Base-by-base conservation (phyloP, 2,329 filamentous ascomycete genomes). In the Annulohypoxylon truncatum region DNA sequence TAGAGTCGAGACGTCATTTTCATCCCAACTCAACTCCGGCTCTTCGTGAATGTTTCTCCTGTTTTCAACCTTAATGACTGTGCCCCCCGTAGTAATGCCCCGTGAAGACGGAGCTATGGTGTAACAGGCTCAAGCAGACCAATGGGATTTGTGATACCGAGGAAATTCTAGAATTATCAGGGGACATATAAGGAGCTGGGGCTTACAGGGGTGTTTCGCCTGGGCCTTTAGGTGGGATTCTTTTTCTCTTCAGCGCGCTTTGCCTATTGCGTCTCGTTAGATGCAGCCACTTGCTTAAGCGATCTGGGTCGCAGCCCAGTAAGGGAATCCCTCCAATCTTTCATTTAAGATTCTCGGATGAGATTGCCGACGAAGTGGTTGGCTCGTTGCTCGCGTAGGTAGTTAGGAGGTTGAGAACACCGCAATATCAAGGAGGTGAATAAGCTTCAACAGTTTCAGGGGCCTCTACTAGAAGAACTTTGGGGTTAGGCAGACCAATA, bases 21-120 rank as follows among this genome's bases (percentile, higher is more conserved):
- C 67, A 50, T 70, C 67, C 67, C 64, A 68, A 48, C 67, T 70
- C 64, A 68, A 48, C 67, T 70, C 26, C 31, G 4, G 15, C 26
- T 9, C 58, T 55, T 55, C 40, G 61, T 38, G 29, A 28, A 46
- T 54, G 61, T 67, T 69, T 67, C 61, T 68, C 55, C 59, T 61
- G 55, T 60, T 54, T 65, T 51, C 50, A 67, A 67, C 64, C 40
- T 62, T 64, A 61, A 52, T 68, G 18, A 33, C 31, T 51, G 52
- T 61, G 57, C 55, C 35, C 55, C 35, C 40, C 51, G n/a, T 18
- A 38, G 35, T 38, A 38, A 18, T 38, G 35, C 35, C 38, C 46
- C 50, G 48, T 35, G 53, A 47, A 24, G 40, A 40, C 54, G 59
- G 59, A 60, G 59, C 47, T 53, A 12, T 12, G 18, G 50, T 63